These are phyloP conservation scores for Cyberlindnera maclurae DNA, from an alignment of 805 yeast genomes.

Conservation along the genomic window DNA sequence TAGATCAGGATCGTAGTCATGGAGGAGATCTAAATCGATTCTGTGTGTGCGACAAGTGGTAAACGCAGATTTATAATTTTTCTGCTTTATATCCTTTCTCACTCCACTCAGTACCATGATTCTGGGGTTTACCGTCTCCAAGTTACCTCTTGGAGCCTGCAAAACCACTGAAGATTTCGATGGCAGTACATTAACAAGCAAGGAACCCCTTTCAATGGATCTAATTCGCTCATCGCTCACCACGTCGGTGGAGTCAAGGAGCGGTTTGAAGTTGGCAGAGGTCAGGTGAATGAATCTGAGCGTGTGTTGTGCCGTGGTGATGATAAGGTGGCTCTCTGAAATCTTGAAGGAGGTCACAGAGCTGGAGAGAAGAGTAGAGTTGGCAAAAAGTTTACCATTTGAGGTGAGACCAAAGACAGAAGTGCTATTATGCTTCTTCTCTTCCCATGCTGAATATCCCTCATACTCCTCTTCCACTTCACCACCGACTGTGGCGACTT, in stretches of 20 bases:
- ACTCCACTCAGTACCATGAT: conserved; percentile 85
- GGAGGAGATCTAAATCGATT: conserved; percentile 80
- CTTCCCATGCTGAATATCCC: conserved; percentile 23
- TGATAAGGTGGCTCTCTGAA: conserved; percentile 64
- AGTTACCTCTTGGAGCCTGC: conserved; percentile 94
- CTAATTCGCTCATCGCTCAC: conserved; percentile 75
- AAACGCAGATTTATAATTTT: conserved; percentile 67
- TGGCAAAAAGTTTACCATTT: conserved; percentile 68
- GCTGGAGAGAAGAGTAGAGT: conserved; percentile 48
- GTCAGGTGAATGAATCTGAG: conserved; percentile 74
- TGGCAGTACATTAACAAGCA: conserved; percentile 77
- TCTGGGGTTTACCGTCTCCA: conserved; percentile 91
- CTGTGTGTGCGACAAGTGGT: conserved; percentile 82
- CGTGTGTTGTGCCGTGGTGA: conserved; percentile 84
- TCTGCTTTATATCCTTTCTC: conserved; percentile 53
- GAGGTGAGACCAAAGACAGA: conserved; percentile 67
- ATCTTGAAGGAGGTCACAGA: conserved; percentile 79
- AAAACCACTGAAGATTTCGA: conserved; percentile 74
- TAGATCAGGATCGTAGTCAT: conserved; percentile 74
- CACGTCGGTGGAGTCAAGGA: conserved; percentile 30
- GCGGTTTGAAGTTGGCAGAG: conserved; percentile 32
- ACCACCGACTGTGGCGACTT: conserved; percentile 30
- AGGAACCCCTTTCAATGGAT: conserved; percentile 84
- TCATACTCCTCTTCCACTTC: conserved; percentile 13
- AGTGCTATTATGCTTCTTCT: conserved; percentile 22